A percentile compares a stretch with the other conserved stretches of the same genome.
These are phyloP conservation scores for Aspergillus diversus DNA, from an alignment of 495 filamentous ascomycete genomes.

Conservation along the genomic window DNA sequence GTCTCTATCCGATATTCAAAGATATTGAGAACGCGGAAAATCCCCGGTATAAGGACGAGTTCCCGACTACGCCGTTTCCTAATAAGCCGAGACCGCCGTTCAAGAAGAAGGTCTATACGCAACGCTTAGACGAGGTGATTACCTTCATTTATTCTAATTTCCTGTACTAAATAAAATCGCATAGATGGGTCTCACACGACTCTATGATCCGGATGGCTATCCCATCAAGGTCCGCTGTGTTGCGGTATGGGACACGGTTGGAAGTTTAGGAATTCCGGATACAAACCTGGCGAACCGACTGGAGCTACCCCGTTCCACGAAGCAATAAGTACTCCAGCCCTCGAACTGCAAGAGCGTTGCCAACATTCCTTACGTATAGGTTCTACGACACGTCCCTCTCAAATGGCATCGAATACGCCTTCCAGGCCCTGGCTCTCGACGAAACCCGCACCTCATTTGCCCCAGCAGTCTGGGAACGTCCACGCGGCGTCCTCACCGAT, in stretches of 20 bases:
- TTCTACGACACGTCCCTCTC: conserved; percentile 2
- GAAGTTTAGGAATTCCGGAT: conserved; percentile 4
- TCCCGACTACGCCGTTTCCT: background rate
- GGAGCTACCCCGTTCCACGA: background rate
- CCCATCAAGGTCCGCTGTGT: conserved; percentile 1
- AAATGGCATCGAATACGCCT: conserved; percentile 5
- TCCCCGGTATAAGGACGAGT: background rate
- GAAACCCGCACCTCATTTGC: background rate
- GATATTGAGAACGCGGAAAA: conserved; percentile 4
- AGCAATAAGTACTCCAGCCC: background rate
- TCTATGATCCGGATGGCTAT: conserved; percentile 1
- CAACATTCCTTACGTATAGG: conserved; percentile 3
- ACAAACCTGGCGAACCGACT: background rate
- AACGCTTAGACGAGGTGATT: background rate
- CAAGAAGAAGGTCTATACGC: background rate
- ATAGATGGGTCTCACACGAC: background rate
- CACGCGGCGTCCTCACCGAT: background rate
- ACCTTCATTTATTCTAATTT: background rate
- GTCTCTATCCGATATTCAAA: conserved; percentile 4
- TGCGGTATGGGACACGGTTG: conserved; percentile 1
- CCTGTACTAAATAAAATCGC: background rate
- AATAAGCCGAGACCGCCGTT: background rate
- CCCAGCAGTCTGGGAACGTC: conserved; percentile 1
- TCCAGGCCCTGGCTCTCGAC: background rate
- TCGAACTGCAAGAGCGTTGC: background rate